Conservation (phyloP, 2,329 filamentous ascomycete species). For the Sporothrix pallida region DNA sequence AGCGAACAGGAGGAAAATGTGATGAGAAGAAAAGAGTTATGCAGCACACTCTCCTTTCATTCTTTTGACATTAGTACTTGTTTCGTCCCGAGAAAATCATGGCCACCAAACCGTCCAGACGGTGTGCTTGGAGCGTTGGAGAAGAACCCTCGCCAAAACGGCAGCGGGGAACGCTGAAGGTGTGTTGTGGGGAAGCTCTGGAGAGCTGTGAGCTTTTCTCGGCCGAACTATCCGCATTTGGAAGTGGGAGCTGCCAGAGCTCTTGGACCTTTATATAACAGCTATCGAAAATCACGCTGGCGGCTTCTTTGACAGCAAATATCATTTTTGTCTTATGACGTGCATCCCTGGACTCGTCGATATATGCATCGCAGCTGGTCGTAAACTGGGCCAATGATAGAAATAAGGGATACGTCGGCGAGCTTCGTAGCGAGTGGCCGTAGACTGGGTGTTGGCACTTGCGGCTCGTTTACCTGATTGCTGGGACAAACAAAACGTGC, state of each 20-base stretch:
- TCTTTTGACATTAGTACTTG: background rate
- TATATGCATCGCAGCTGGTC: background rate
- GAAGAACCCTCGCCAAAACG: background rate
- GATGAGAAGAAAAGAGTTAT: background rate
- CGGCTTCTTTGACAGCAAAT: background rate
- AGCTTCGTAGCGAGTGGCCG: background rate
- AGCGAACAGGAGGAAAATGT: background rate
- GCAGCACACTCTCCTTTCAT: background rate
- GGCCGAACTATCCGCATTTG: constrained; percentile 11
- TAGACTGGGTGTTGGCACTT: background rate
- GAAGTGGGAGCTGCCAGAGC: constrained; percentile 5
- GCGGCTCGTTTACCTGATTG: background rate
- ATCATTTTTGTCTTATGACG: background rate
- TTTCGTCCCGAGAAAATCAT: background rate
- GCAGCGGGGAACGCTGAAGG: background rate
- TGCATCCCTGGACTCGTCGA: background rate
- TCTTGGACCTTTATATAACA: background rate
- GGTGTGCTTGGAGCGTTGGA: background rate
- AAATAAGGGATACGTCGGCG: background rate
- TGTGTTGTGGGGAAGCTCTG: background rate
- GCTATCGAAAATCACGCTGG: background rate
- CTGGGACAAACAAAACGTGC: background rate
- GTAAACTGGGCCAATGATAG: background rate
- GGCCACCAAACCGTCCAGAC: background rate
- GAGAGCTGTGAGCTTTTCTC: background rate